These are phyloP conservation scores for Hymenoscyphus fructigenus DNA, from an alignment of 2,329 filamentous ascomycete genomes.

Conservation along the genomic window DNA sequence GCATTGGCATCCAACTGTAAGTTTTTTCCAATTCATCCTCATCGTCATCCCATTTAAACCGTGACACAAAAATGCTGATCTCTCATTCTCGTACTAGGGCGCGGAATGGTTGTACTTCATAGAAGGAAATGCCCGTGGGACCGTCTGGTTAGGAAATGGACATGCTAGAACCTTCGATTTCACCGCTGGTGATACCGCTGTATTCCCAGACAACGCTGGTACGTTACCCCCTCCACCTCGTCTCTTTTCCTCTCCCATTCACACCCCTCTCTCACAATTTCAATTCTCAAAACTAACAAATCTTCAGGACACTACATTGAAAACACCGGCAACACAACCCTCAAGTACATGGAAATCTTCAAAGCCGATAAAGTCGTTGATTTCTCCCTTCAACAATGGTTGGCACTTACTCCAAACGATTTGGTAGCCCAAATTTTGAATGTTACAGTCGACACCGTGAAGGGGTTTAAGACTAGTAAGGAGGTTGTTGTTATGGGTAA, in stretches of 20 bases:
- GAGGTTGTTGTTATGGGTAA: constrained; percentile 50
- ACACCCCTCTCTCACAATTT: constrained; percentile 37
- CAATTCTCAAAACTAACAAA: constrained; percentile 52
- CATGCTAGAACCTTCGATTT: constrained; percentile 39
- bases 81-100: constrained; percentile 67
- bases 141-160: constrained; percentile 52
- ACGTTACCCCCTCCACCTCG: not conserved
- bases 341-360: constrained; percentile 59
- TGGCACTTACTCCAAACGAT: constrained; percentile 43
- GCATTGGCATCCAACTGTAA: constrained; percentile 64
- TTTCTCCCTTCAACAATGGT: constrained; percentile 57
- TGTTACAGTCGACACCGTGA: constrained; percentile 8
- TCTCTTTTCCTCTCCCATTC: too few relatives aligned
- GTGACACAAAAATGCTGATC: constrained; percentile 76
- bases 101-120: constrained; percentile 65
- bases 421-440: constrained; percentile 11
- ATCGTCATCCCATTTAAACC: constrained; percentile 68
- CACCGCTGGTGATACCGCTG: constrained; percentile 55
- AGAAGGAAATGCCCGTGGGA: constrained; percentile 54
- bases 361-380: constrained; percentile 46
- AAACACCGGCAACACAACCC: constrained; percentile 56
- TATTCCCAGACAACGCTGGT: constrained; percentile 53
- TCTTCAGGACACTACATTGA: constrained; percentile 54
- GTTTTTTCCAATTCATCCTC: constrained; percentile 67
- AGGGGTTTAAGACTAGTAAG: constrained; percentile 39